Conservation (phyloP, 768 basidiomycete genomes). For the Leucogyrophana mollusca region DNA sequence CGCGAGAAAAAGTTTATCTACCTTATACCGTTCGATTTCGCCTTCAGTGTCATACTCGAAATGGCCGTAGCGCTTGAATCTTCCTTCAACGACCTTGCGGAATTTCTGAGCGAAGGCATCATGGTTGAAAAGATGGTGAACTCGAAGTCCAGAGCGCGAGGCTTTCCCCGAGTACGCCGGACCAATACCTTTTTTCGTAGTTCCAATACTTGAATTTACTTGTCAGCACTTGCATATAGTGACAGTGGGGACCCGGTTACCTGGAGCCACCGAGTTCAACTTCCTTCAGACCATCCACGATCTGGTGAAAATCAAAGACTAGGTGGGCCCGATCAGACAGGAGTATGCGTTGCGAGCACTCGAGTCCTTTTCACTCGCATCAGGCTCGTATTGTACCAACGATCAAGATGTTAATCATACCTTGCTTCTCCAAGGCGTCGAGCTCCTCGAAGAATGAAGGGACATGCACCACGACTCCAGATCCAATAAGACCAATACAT, state of each 20-base stretch:
- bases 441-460: conserved; percentile 95
- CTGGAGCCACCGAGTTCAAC: conserved; percentile 92
- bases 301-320: conserved; percentile 99
- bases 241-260: conserved; percentile 31
- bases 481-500: conserved; percentile 86
- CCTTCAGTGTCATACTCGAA: conserved; percentile 99
- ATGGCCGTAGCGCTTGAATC: conserved; percentile 96
- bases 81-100: conserved; percentile 91
- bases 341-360: conserved; percentile 81
- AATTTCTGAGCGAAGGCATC: conserved; percentile 88
- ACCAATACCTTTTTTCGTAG: conserved; percentile 97
- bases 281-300: conserved; percentile 98
- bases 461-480: conserved; percentile 94
- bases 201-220: conserved; percentile 72
- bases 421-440: conserved; percentile 81
- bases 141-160: conserved; percentile 90
- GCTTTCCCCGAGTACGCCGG: conserved; percentile 98
- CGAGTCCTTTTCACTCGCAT: conserved; percentile 57
- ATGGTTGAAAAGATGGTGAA: conserved; percentile 94
- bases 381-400: not conserved
- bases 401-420: conserved; percentile 37
- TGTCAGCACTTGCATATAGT: not conserved
- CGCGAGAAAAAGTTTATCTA: conserved; percentile 22
- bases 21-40: conserved; percentile 93
- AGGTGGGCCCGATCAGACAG: conserved; percentile 96